phyloP scores from a whole-genome alignment of 805 yeast species.

The Monosporozyma aquatica region DNA sequence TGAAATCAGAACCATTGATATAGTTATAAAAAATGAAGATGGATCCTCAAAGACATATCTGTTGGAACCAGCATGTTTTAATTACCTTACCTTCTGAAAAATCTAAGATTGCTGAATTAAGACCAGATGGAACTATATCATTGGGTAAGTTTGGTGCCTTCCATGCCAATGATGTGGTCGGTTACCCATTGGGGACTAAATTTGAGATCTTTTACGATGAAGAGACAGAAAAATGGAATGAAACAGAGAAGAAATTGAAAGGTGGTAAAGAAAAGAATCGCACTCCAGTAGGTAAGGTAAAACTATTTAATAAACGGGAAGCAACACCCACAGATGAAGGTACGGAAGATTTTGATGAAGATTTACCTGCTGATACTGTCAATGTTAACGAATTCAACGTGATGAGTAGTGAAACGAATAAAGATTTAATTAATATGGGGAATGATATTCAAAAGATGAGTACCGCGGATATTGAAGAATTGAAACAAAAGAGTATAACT shows the following conservation, averaged over 20 bases:
- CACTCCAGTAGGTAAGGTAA: constrained; percentile 22
- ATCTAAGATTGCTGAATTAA: constrained; percentile 60
- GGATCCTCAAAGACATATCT: constrained; percentile 24
- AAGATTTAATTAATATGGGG: constrained; percentile 59
- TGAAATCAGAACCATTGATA: not conserved
- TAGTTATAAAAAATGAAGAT: too few species aligned
- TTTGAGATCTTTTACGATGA: constrained; percentile 61
- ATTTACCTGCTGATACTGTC: constrained; percentile 15
- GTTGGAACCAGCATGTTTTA: constrained; percentile 37
- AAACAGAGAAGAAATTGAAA: constrained; percentile 4
- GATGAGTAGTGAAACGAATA: constrained; percentile 49
- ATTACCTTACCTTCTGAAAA: constrained; percentile 77
- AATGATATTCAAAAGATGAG: constrained; percentile 63
- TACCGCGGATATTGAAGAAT: constrained; percentile 71
- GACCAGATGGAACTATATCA: constrained; percentile 49
- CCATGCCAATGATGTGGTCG: constrained; percentile 61
- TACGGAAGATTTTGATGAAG: constrained; percentile 9
- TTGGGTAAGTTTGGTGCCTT: constrained; percentile 92
- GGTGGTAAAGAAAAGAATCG: constrained; percentile 16
- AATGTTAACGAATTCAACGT: constrained; percentile 17
- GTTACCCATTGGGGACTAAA: constrained; percentile 78
- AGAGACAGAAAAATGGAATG: constrained; percentile 1
- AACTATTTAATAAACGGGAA: constrained; percentile 8
- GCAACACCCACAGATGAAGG: constrained; percentile 16
- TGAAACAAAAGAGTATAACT: constrained; percentile 61